A percentile compares a stretch with the other conserved stretches of the same genome.
Evolutionary conservation across 139 green algal genomes (phyloP).

Genomic region (Eudorina sp.): DNA sequence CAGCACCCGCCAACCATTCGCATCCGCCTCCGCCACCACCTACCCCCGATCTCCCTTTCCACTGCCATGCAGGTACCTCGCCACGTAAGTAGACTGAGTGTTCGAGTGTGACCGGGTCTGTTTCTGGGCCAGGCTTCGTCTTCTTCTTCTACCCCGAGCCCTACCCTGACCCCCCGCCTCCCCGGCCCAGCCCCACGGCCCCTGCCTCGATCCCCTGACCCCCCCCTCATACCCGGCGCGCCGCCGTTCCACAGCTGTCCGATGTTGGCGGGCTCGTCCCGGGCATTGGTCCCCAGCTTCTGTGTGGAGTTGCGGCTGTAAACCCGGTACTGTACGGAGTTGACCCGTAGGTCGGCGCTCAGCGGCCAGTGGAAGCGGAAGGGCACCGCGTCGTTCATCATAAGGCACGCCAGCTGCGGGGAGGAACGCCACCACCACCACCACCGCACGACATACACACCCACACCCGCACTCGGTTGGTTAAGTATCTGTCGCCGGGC

Average conservation of each 20-base stretch:
- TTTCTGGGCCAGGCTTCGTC: too few relatives aligned
- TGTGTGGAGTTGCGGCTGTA: conserved; percentile 6
- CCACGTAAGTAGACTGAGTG: too few relatives aligned
- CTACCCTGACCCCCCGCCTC: neutral
- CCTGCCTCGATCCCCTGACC: too few relatives aligned
- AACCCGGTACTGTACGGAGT: conserved; percentile 53
- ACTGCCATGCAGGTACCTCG: too few relatives aligned
- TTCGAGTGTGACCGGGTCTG: too few relatives aligned
- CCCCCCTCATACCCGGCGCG: too few relatives aligned
- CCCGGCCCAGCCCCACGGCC: neutral
- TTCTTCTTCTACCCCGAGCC: too few relatives aligned
- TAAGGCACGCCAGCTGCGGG: conserved; percentile 63
- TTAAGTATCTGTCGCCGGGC: too few relatives aligned
- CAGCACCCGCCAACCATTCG: too few relatives aligned
- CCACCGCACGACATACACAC: neutral
- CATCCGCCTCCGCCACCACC: too few relatives aligned
- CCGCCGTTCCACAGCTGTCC: conserved; percentile 35
- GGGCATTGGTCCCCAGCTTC: conserved; percentile 83
- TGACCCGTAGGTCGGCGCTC: conserved; percentile 60
- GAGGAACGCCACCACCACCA: neutral
- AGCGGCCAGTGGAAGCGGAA: conserved; percentile 85
- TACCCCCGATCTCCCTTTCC: too few relatives aligned
- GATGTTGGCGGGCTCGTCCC: conserved; percentile 81
- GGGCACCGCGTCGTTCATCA: conserved; percentile 74
- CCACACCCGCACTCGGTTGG: too few relatives aligned